Evolutionary conservation across 805 yeast species (phyloP).

Genomic region (Pichia cephalocereana): DNA sequence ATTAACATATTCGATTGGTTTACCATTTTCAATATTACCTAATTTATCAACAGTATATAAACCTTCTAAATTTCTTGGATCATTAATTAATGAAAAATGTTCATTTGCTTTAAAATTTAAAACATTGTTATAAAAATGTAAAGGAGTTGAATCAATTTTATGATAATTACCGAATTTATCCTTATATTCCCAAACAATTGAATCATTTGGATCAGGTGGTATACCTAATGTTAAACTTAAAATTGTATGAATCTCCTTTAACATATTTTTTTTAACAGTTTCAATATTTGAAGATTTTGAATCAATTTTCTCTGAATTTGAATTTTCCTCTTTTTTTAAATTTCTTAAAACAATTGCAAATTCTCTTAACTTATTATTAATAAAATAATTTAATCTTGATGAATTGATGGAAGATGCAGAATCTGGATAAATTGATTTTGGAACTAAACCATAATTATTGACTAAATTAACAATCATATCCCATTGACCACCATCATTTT

Average conservation of each 20-base stretch:
- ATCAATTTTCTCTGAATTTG: constrained; percentile 16
- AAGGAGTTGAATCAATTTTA: constrained; percentile 50
- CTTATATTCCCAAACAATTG: constrained; percentile 64
- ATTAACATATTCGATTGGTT: constrained; percentile 67
- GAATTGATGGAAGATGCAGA: constrained; percentile 48
- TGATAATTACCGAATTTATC: constrained; percentile 61
- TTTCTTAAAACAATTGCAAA: constrained; percentile 63
- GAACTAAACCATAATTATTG: constrained; percentile 73
- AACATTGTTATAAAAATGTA: constrained; percentile 50
- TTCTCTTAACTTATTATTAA: constrained; percentile 69
- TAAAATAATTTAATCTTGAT: constrained; percentile 48
- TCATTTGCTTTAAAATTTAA: constrained; percentile 43
- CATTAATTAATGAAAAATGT: constrained; percentile 65
- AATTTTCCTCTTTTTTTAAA: constrained; percentile 32
- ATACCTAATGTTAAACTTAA: constrained; percentile 64
- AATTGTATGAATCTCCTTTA: constrained; percentile 57
- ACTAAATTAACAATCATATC: constrained; percentile 75
- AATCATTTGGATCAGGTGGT: constrained; percentile 66
- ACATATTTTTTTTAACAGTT: constrained; percentile 29
- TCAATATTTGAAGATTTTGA: constrained; percentile 9
- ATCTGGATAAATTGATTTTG: constrained; percentile 66
- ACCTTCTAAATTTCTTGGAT: constrained; percentile 68
- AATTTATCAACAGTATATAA: constrained; percentile 69
- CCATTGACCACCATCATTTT: constrained; percentile 86
- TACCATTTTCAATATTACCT: constrained; percentile 68